phyloP scores from a whole-genome alignment of 2,329 filamentous ascomycete species.

The Aspergillus pseudonomiae region DNA sequence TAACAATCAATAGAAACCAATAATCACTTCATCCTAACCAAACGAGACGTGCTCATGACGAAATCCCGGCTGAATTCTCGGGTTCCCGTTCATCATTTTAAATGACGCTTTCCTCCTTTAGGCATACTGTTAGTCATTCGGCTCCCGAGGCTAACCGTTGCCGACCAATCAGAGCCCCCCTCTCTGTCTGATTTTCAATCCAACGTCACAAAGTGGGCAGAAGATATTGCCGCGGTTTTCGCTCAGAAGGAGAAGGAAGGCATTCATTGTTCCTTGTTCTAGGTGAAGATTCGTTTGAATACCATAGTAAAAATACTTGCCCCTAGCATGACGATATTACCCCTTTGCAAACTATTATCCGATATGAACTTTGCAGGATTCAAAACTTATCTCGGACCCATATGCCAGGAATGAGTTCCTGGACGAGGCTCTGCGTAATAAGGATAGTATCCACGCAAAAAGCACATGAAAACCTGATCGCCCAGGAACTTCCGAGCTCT shows the following conservation, averaged over 20 bases:
- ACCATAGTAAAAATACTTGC: neutral
- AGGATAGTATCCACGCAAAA: neutral
- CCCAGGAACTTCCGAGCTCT: constrained; percentile 3
- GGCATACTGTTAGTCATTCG: constrained; percentile 20
- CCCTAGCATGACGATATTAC: neutral
- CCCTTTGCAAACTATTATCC: neutral
- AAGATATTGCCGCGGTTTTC: constrained; percentile 37
- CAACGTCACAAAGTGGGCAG: constrained; percentile 30
- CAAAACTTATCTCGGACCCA: neutral
- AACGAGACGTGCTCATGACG: constrained; percentile 20
- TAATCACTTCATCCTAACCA: neutral
- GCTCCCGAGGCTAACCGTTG: constrained; percentile 21
- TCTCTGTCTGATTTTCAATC: constrained; percentile 21
- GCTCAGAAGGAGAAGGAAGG: constrained; percentile 7
- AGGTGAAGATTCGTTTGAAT: neutral
- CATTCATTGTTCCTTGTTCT: neutral
- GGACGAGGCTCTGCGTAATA: neutral
- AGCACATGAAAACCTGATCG: constrained; percentile 8
- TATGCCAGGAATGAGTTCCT: neutral
- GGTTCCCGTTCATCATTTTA: constrained; percentile 10
- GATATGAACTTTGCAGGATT: neutral
- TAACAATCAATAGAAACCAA: neutral
- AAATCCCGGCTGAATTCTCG: constrained; percentile 20
- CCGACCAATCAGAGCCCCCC: constrained; percentile 28
- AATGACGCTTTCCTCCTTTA: constrained; percentile 10